Evolutionary conservation across 768 basidiomycete species (phyloP), one percentile per base, ranked within the genome.

Genomic region (Naganishia antarctica): DNA sequence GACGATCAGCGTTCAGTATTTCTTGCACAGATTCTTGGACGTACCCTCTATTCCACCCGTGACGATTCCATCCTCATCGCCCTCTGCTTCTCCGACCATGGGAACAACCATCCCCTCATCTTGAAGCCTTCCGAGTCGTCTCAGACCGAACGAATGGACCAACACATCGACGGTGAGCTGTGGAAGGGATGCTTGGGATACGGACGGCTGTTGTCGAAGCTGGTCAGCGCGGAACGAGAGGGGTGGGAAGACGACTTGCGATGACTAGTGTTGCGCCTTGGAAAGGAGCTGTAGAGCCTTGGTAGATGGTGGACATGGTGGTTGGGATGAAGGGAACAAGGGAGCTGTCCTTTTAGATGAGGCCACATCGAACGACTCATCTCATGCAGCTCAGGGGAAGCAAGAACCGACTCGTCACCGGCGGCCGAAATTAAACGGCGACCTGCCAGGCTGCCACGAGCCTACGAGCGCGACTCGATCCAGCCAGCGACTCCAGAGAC

Each of bases 111-210:
- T 63, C 25, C 41, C 48, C 3, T 12, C 62, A 45, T 63, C 62
- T 4, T 29, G 29, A 47, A 63, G 23, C 50, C n/a, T 18, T 4
- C 62, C 62, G 4, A 63, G 29, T 4, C 48, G 31, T 15, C 26
- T 34, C 16, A 63, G 28, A 4, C 50, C 41, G 26, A 63, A 49
- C 7, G 62, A 63, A 32, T 63, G 62, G 25, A 63, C 40, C 11
- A 63, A 41, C 5, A 63, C 29, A 26, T 63, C 62, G 31, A 63
- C 62, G 2, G 62, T 63, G 6, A 63, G 62, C 40, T 63, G 62
- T 31, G 62, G 41, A 15, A 63, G 49, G 21, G 45, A 49, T 9
- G 49, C 62, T 43, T 63, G 48, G 6, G 62, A 63, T 7, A 63
- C 62, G 34, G 48, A 51, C 12, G 62, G 62, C 62, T 63, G 26